Conservation (phyloP, 495 filamentous ascomycete species). For the Annulohypoxylon nitens region DNA sequence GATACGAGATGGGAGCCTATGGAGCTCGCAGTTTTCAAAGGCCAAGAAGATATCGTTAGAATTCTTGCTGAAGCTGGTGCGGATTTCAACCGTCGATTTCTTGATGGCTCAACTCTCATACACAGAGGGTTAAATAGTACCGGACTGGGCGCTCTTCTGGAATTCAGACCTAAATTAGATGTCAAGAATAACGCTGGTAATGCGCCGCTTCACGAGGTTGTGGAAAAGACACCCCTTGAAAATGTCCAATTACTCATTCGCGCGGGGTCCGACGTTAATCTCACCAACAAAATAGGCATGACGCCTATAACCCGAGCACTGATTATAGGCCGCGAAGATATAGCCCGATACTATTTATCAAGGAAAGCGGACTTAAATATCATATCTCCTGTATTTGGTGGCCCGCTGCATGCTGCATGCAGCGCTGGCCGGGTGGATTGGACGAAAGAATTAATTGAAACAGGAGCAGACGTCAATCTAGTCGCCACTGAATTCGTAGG, state of each 20-base stretch:
- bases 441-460: constrained; percentile 1
- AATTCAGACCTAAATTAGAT: constrained; percentile 9
- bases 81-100: constrained; percentile 1
- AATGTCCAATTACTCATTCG: constrained; percentile 31
- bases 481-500: neutral
- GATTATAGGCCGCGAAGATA: neutral
- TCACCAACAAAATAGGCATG: neutral
- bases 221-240: neutral
- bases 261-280: constrained; percentile 26
- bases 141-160: neutral
- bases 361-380: constrained; percentile 23
- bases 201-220: constrained; percentile 31
- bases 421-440: too few relatives aligned
- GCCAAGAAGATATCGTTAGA: constrained; percentile 4
- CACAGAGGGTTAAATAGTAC: neutral
- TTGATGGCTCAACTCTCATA: neutral
- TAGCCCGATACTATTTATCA: constrained; percentile 2
- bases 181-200: neutral
- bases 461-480: constrained; percentile 2
- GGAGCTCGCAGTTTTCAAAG: neutral
- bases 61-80: constrained; percentile 11
- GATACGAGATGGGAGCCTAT: neutral
- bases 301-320: neutral
- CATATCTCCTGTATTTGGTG: neutral
- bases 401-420: constrained; percentile 36